A percentile compares a stretch with the other conserved stretches of the same genome.
phyloP scores from a whole-genome alignment of 371 early-diverging fungal species.

The Chytridium lagenaria region DNA sequence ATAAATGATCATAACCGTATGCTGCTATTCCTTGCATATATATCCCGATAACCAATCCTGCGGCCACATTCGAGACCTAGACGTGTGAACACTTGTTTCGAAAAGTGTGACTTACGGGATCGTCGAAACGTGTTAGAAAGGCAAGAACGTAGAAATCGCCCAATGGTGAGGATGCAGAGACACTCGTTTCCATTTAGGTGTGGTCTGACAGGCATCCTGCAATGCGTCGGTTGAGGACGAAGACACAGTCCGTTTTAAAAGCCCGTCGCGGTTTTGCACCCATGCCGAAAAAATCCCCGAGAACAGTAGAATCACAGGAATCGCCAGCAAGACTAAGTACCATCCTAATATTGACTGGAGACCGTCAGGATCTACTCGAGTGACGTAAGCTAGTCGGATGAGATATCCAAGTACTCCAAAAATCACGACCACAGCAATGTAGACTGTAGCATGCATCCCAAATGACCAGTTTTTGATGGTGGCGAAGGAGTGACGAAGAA shows the following conservation, averaged over 20 bases:
- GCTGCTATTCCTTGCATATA: constrained; percentile 75
- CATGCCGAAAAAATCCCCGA: constrained; percentile 17
- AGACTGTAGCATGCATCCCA: constrained; percentile 39
- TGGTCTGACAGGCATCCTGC: constrained; percentile 9
- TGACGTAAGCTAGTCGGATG: constrained; percentile 57
- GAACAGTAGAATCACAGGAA: constrained; percentile 60
- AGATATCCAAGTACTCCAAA: constrained; percentile 59
- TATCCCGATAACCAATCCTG: constrained; percentile 77
- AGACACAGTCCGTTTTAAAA: not conserved
- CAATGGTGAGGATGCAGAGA: constrained; percentile 82
- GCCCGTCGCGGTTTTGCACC: constrained; percentile 17
- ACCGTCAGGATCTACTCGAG: constrained; percentile 37
- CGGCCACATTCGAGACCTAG: constrained; percentile 66
- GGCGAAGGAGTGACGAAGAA: constrained; percentile 73
- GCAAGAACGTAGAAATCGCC: constrained; percentile 87
- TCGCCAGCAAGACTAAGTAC: constrained; percentile 62
- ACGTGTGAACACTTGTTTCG: not conserved
- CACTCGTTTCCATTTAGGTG: constrained; percentile 42
- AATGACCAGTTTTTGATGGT: constrained; percentile 73
- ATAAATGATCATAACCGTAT: constrained; percentile 32
- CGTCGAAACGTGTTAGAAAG: constrained; percentile 80
- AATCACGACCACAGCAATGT: constrained; percentile 47
- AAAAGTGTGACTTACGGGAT: constrained; percentile 52
- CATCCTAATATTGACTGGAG: constrained; percentile 49
- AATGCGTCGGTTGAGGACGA: not conserved